Percentiles rank a stretch among this genome's conserved stretches.
Conservation (phyloP, 164 flowering plant genomes). For the Magnolia officinalis region DNA sequence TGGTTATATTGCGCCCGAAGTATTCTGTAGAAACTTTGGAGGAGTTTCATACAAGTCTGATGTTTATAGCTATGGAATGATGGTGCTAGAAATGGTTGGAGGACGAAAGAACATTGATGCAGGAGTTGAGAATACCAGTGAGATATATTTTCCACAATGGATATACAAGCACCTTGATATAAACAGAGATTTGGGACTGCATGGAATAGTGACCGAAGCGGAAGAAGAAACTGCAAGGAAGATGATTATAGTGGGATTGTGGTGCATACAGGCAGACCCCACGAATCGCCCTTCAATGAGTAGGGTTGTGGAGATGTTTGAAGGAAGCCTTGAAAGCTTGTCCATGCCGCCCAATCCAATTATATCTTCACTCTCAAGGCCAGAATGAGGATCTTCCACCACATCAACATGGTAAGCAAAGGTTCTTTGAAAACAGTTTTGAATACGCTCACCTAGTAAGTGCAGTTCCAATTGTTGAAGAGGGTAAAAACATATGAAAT, state of each 20-base stretch:
- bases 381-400: not conserved
- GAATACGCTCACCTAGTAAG: too few species aligned
- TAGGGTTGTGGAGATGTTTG: constrained; percentile 5
- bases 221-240: constrained; percentile 4
- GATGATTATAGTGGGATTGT: not conserved
- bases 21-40: constrained; percentile 5
- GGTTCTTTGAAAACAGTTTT: too few species aligned
- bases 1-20: constrained; percentile 13
- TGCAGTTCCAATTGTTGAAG: too few species aligned
- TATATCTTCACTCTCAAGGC: not conserved
- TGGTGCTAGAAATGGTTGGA: constrained; percentile 13
- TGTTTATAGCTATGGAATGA: constrained; percentile 13
- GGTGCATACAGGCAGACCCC: constrained; percentile 12
- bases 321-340: not conserved
- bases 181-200: not conserved
- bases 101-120: not conserved
- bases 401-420: not conserved
- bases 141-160: constrained; percentile 12
- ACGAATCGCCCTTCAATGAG: not conserved
- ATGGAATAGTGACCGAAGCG: not conserved
- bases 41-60: constrained; percentile 6
- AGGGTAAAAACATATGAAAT: too few species aligned
- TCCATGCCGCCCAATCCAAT: constrained; percentile 8
- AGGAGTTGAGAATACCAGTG: not conserved
- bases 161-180: not conserved